These are phyloP conservation scores for Phytophthora constricta DNA, from an alignment of 352 stramenopile species.

Conservation along the genomic window DNA sequence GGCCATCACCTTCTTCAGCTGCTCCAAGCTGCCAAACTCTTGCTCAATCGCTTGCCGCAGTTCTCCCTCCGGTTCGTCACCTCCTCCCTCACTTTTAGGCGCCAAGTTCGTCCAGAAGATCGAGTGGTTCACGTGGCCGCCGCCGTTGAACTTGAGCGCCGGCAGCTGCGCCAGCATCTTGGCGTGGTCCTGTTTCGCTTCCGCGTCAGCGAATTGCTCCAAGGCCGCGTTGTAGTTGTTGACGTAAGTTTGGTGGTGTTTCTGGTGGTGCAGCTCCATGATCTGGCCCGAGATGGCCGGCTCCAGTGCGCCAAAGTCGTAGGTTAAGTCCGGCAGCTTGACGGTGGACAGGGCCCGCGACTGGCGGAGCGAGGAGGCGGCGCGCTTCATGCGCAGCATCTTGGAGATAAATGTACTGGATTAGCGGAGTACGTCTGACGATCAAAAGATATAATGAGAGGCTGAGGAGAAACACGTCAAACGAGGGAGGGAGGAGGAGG, in stretches of 20 bases:
- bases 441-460: conserved; percentile 41
- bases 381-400: conserved; percentile 34
- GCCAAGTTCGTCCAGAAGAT: conserved; percentile 99
- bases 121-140: conserved; percentile 98
- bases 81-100: conserved; percentile 74
- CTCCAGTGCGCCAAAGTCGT: conserved; percentile 90
- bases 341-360: conserved; percentile 69
- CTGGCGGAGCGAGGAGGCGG: conserved; percentile 21
- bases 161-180: conserved; percentile 92
- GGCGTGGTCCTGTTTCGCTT: conserved; percentile 88
- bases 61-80: conserved; percentile 80
- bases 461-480: conserved; percentile 13
- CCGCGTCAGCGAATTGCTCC: conserved; percentile 94
- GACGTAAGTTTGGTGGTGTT: conserved; percentile 97
- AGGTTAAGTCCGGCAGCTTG: conserved; percentile 84
- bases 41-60: conserved; percentile 91
- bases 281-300: conserved; percentile 90
- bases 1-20: conserved; percentile 91
- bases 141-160: conserved; percentile 98
- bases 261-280: conserved; percentile 96
- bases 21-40: conserved; percentile 94
- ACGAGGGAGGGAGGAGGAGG: conserved; percentile 27
- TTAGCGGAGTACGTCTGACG: conserved; percentile 2
- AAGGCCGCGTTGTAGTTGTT: conserved; percentile 95
- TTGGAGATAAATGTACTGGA: background rate